Evolutionary conservation across 1,139 yeast species (phyloP).

Genomic region (Blastobotrys elegans): DNA sequence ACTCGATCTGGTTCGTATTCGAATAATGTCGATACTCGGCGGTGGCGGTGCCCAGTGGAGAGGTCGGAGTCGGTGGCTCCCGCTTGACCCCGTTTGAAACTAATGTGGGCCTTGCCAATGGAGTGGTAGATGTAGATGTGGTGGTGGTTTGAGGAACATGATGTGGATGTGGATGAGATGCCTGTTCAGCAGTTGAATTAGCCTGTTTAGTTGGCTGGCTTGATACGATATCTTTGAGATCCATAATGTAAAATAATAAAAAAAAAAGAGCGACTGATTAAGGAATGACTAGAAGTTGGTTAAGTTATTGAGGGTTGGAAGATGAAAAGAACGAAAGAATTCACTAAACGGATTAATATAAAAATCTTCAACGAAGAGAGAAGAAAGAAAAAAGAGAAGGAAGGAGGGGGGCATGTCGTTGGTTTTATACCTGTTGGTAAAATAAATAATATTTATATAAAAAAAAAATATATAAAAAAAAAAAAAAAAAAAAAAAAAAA

Average conservation of each 20-base stretch:
- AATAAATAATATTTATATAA: too few relatives aligned
- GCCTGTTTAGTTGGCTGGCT: not conserved
- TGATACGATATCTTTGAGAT: slow-evolving; percentile 17
- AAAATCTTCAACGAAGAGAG: slow-evolving; percentile 2
- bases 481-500: not conserved
- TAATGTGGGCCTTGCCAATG: not conserved
- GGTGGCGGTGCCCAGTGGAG: slow-evolving; percentile 10
- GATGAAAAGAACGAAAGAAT: not conserved
- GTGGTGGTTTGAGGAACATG: too few relatives aligned
- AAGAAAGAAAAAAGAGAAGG: slow-evolving; percentile 6
- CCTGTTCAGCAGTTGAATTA: not conserved
- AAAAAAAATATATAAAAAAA: too few relatives aligned
- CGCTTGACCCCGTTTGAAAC: slow-evolving; percentile 4
- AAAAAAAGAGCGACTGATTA: slow-evolving; percentile 1
- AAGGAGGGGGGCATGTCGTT: slow-evolving; percentile 4
- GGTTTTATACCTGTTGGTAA: slow-evolving; percentile 1
- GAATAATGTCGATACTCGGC: not conserved
- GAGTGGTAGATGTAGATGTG: not conserved
- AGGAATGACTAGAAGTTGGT: slow-evolving; percentile 12
- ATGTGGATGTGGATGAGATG: not conserved
- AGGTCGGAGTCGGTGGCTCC: slow-evolving; percentile 17
- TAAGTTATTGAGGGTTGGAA: not conserved
- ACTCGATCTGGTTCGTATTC: not conserved
- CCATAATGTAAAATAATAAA: slow-evolving; percentile 10
- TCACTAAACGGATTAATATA: not conserved